phyloP scores from a whole-genome alignment of 768 basidiomycete species.

The Atractiella rhizophila region DNA sequence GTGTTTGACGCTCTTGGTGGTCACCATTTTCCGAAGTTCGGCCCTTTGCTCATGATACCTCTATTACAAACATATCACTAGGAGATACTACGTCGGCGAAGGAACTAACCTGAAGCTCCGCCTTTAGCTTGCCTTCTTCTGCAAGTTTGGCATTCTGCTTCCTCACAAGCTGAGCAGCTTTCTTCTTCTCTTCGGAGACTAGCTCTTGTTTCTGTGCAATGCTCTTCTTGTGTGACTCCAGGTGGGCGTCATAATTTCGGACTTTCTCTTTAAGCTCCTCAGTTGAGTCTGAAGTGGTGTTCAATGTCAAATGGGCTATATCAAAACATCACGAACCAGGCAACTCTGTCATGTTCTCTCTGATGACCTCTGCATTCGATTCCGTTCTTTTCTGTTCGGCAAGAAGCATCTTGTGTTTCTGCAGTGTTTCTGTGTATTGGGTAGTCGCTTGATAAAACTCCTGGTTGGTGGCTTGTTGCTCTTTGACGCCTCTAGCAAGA shows the following conservation, averaged over 20 bases:
- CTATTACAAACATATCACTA: background rate
- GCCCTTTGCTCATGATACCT: background rate
- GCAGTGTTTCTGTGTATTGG: constrained; percentile 62
- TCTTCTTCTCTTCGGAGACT: constrained; percentile 42
- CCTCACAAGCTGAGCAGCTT: constrained; percentile 18
- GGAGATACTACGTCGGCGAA: background rate
- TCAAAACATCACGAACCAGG: background rate
- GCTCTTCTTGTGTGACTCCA: constrained; percentile 12
- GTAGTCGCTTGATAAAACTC: constrained; percentile 53
- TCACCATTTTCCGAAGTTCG: constrained; percentile 30
- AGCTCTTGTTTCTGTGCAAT: background rate
- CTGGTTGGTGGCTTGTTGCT: constrained; percentile 28
- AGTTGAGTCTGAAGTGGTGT: background rate
- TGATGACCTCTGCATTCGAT: constrained; percentile 36
- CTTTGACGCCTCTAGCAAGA: constrained; percentile 39
- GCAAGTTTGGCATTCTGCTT: constrained; percentile 5
- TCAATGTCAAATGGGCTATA: background rate
- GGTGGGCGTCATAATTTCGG: constrained; percentile 5
- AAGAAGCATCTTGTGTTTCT: constrained; percentile 39
- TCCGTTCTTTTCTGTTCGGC: constrained; percentile 38
- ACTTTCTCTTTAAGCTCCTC: background rate
- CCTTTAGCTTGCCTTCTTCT: constrained; percentile 35
- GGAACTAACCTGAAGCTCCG: constrained; percentile 34
- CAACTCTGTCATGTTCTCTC: constrained; percentile 35
- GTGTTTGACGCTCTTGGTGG: constrained; percentile 39